phyloP scores from a whole-genome alignment of 768 basidiomycete genomes.

The Trichaptum fuscoviolaceum region DNA sequence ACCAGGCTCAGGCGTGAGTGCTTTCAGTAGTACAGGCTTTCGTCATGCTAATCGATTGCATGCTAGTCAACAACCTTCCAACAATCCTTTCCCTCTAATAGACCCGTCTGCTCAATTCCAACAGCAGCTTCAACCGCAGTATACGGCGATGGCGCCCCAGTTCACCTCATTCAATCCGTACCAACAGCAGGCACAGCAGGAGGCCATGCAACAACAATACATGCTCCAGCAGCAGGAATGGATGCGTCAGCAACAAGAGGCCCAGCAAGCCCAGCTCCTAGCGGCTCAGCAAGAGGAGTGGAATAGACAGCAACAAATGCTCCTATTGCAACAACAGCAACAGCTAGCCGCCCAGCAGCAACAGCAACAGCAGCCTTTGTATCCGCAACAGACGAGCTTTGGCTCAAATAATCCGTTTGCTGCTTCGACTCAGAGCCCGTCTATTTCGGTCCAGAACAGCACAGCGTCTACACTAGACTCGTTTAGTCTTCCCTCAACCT shows the following conservation, averaged over 20 bases:
- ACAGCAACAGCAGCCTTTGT: slow-evolving; percentile 34
- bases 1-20: slow-evolving; percentile 71
- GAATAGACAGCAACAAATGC: slow-evolving; percentile 54
- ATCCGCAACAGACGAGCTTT: slow-evolving; percentile 24
- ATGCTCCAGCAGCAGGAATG: slow-evolving; percentile 56
- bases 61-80: slow-evolving; percentile 18
- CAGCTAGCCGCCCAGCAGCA: slow-evolving; percentile 30
- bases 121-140: slow-evolving; percentile 64
- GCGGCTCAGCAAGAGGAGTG: slow-evolving; percentile 48
- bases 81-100: slow-evolving; percentile 57
- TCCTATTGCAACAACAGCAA: slow-evolving; percentile 33
- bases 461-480: slow-evolving; percentile 33
- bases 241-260: slow-evolving; percentile 59
- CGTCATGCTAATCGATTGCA: neutral
- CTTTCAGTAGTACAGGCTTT: neutral
- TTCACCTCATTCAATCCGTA: slow-evolving; percentile 93
- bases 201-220: slow-evolving; percentile 58
- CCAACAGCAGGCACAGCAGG: slow-evolving; percentile 89
- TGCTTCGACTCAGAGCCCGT: slow-evolving; percentile 19
- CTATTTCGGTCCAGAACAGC: slow-evolving; percentile 13
- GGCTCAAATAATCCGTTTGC: slow-evolving; percentile 89
- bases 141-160: slow-evolving; percentile 68
- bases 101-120: slow-evolving; percentile 48
- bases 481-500: slow-evolving; percentile 36
- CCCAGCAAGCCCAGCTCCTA: slow-evolving; percentile 43